Base-by-base conservation (phyloP, 2,329 filamentous ascomycete species). In the Beauveria caledonica region DNA sequence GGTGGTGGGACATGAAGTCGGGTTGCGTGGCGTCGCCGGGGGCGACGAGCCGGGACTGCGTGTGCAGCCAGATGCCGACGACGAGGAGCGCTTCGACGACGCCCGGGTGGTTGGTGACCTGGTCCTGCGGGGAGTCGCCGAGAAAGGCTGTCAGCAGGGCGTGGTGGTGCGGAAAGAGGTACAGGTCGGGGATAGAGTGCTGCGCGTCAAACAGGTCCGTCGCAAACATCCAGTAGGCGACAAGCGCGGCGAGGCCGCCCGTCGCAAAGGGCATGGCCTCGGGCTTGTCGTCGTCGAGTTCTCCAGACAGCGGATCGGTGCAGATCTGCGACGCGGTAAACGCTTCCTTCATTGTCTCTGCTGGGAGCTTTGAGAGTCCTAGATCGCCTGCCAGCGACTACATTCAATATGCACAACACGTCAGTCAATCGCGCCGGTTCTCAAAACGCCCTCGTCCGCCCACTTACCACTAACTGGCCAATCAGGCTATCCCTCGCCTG, bases 401-500 rank as follows among this genome's bases (percentile, higher is more conserved):
- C n/a, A 68, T 65, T 27, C 23, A 6, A 36, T 36, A 15, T 15
- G 33, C 33, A 5, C 0, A 36, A 36, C 0, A 44, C 42, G 33
- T 27, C 1, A 49, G 46, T 21, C 17, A 19, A 36, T 2, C n/a
- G n/a, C 10, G n/a, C 11, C 40, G n/a, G 11, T 25, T 10, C 19
- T 50, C 9, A 29, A 29, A 27, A 48, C 25, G 7, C 2, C 15
- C n/a, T 33, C 27, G 17, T 17, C 13, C 9, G 2, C 3, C 6
- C 8, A 77, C 82, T 71, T 74, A 87, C 85, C 63, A 86, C 86
- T 25, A 92, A 74, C 68, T 92, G 86, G 0, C 89, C 88, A n/a
- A 90, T 79, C 51, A 88, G 80, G 7, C 83, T 81, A 63, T 89
- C 84, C 61, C 83, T 79, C 17, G 81, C 81, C 62, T 84, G 79